Percentiles rank a stretch among this genome's conserved stretches.
Conservation (phyloP, 225 moss, liverwort and hornwort species). For the Pseudisothecium myosuroides region DNA sequence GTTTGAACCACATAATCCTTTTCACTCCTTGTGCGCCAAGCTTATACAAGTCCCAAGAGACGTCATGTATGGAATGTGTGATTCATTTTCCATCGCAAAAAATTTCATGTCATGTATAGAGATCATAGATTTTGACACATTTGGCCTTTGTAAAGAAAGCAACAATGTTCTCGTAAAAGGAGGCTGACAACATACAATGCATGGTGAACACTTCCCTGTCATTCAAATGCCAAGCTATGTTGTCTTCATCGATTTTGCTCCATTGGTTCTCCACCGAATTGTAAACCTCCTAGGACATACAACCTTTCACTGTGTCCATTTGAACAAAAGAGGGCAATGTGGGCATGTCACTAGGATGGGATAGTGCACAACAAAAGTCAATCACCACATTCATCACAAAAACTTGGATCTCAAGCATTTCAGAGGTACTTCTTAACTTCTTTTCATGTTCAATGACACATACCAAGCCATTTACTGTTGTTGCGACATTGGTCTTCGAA, state of each 20-base stretch:
- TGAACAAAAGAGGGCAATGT: not conserved
- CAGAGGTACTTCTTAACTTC: rapidly evolving
- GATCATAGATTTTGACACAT: not conserved
- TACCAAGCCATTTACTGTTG: not conserved
- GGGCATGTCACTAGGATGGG: no score
- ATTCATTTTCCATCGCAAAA: not conserved
- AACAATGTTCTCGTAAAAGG: not conserved
- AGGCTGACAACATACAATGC: rapidly evolving
- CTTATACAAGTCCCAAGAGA: not conserved
- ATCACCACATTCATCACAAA: not conserved
- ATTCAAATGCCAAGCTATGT: not conserved
- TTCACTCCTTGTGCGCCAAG: not conserved
- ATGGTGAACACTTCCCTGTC: not conserved
- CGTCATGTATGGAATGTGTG: not conserved
- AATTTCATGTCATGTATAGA: not conserved
- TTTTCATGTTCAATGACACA: not conserved
- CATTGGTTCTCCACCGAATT: no score
- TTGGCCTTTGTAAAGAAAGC: not conserved
- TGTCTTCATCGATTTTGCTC: no score
- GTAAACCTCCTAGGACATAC: no score
- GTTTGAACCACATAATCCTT: no score
- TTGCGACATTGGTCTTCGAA: rapidly evolving
- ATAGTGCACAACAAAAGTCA: not conserved
- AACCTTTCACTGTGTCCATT: not conserved
- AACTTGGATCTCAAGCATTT: not conserved